Conservation (phyloP, 371 early-diverging fungal species). For the Catenaria anguillulae region DNA sequence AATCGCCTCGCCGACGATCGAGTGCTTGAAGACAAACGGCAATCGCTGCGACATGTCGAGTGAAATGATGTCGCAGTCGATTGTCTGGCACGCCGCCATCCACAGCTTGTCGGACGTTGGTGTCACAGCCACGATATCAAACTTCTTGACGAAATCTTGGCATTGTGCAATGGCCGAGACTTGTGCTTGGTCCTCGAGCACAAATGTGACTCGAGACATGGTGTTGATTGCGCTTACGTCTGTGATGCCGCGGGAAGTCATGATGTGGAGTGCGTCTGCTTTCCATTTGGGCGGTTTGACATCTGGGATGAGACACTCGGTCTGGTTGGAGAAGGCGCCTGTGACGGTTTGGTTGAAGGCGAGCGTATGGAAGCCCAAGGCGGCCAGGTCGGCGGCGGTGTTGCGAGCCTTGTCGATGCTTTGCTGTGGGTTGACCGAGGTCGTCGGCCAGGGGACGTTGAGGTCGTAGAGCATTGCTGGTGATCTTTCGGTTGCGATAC, state of each 20-base stretch:
- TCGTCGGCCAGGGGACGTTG: conserved; percentile 5
- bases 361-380: conserved; percentile 45
- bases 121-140: conserved; percentile 70
- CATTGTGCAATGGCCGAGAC: conserved; percentile 1
- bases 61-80: conserved; percentile 77
- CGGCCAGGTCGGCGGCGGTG: conserved; percentile 5
- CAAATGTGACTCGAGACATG: conserved; percentile 42
- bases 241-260: conserved; percentile 1
- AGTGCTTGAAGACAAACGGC: conserved; percentile 51
- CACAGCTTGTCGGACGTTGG: conserved; percentile 64
- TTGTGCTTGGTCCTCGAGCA: conserved; percentile 33
- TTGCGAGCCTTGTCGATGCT: background rate
- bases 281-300: conserved; percentile 11
- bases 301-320: conserved; percentile 22
- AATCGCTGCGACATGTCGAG: conserved; percentile 60
- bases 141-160: conserved; percentile 22
- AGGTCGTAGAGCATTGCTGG: background rate
- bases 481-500: no score
- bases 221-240: conserved; percentile 28
- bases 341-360: conserved; percentile 50
- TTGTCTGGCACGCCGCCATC: conserved; percentile 53
- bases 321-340: conserved; percentile 30
- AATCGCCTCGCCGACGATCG: conserved; percentile 51
- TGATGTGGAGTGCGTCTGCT: background rate
- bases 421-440: background rate